Base-by-base conservation (phyloP, 2,329 filamentous ascomycete species). In the Neurospora sp. region DNA sequence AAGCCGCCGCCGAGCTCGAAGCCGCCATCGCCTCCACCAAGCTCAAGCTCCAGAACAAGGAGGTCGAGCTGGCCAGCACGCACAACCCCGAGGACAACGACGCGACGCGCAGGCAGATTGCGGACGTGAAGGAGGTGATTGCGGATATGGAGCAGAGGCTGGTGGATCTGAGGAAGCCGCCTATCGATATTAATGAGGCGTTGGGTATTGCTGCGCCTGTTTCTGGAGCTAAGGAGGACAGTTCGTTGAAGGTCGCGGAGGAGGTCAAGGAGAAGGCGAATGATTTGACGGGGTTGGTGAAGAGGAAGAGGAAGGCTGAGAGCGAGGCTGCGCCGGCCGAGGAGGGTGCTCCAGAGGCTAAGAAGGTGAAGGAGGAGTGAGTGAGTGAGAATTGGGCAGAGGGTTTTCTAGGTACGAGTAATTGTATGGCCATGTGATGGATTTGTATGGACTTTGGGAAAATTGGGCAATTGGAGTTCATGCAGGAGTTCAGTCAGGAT, bases 121-220 rank as follows among this genome's bases (percentile, higher is more conserved):
- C 83, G 68, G 91, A 96, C 72, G 90, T 92, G 73, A 92, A 91
- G 80, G 90, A 93, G 71, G 88, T 96, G 74, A 85, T 95, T 66
- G 85, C 86, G 68, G 92, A 96, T 74, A 92, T 96, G 87, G 89
- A 93, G 81, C 87, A 90, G 77, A 84, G 91, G 85, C 87, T 95
- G 40, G 81, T 85, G 62, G 92, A 96, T 70, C 85, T 95, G 40
- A 87, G 87, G 70, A 86, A 85, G 70, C 87, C 89, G 3, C 88
- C 88, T 0, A 82, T 88, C 67, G 85, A 88, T 68, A 78, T 89
- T 69, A 83, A 85, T 68, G 83, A 83, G 19, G 85, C 86, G 19
- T 82, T 89, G 71, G 81, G 85, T 69, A 86, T 76, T 6, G 83
- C 36, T 78, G 83, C 15, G 80, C 82, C 17, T 82, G 86, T 68